Evolutionary conservation across 2,329 filamentous ascomycete species (phyloP).

Genomic region (Fusarium sp.): DNA sequence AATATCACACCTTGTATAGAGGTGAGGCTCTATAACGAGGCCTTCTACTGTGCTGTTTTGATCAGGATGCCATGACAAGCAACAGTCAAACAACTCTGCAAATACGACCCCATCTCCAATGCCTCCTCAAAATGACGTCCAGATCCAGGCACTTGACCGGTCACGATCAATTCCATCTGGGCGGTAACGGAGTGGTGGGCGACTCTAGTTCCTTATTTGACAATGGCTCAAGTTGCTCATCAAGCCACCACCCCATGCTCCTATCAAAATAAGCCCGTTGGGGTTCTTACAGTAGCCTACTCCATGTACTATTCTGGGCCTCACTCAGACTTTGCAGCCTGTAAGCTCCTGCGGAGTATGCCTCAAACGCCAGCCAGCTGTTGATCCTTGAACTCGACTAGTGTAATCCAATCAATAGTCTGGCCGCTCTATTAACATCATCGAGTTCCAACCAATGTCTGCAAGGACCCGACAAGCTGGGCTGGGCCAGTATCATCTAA

Average conservation of each 20-base stretch:
- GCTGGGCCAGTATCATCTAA: conserved; percentile 11
- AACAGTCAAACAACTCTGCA: conserved; percentile 4
- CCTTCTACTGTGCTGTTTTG: conserved; percentile 20
- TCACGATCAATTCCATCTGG: conserved; percentile 33
- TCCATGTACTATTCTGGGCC: conserved; percentile 19
- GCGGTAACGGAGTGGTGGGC: conserved; percentile 47
- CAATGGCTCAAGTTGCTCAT: conserved; percentile 46
- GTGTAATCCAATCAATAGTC: conserved; percentile 8
- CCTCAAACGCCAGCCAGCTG: conserved; percentile 20
- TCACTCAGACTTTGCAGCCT: conserved; percentile 25
- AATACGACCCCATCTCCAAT: conserved; percentile 25
- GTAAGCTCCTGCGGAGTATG: conserved; percentile 19
- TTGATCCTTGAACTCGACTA: conserved; percentile 7
- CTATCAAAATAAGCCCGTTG: conserved; percentile 18
- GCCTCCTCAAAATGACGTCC: conserved; percentile 34
- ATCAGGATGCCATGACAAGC: conserved; percentile 18
- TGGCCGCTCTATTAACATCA: not conserved
- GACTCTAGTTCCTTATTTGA: conserved; percentile 48
- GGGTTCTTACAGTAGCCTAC: not conserved
- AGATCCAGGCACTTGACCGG: conserved; percentile 30
- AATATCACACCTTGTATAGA: conserved; percentile 30
- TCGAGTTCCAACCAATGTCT: not conserved
- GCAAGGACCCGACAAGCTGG: conserved; percentile 27
- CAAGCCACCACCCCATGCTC: conserved; percentile 24
- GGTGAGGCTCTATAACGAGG: conserved; percentile 18